Conservation (phyloP, 1,139 yeast genomes). For the Hansenula lynferdii region DNA sequence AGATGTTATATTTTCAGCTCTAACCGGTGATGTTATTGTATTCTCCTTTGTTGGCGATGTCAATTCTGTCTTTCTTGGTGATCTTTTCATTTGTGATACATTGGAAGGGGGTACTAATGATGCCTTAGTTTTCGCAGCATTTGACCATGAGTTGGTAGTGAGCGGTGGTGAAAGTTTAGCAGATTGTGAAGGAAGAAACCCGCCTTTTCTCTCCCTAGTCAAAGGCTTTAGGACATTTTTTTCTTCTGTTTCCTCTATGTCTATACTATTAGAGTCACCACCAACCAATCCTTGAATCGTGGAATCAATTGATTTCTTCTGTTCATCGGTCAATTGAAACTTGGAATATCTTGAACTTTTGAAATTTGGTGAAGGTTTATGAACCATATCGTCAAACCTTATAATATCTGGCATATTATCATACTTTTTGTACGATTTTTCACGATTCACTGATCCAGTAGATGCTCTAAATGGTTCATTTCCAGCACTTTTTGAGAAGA, state of each 20-base stretch:
- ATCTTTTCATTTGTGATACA: constrained; percentile 1
- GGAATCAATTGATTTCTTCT: constrained; percentile 14
- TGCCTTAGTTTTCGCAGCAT: constrained; percentile 6
- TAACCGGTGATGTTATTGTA: neutral
- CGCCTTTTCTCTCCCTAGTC: constrained; percentile 8
- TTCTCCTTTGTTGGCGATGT: neutral
- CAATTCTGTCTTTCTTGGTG: constrained; percentile 1
- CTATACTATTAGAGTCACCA: neutral
- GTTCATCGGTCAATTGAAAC: constrained; percentile 15
- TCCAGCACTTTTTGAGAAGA: neutral
- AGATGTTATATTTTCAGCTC: neutral
- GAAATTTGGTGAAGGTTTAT: constrained; percentile 2
- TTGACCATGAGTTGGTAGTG: constrained; percentile 3
- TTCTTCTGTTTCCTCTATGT: neutral
- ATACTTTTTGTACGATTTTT: constrained; percentile 8
- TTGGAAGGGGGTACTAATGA: constrained; percentile 3
- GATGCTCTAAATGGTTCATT: neutral
- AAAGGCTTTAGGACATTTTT: constrained; percentile 2
- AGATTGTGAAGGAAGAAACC: neutral
- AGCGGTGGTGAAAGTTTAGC: neutral
- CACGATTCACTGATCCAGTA: neutral
- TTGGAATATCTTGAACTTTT: constrained; percentile 13
- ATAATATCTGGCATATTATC: constrained; percentile 18
- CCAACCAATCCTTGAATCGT: constrained; percentile 16
- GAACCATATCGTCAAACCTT: constrained; percentile 20